Conservation (phyloP, 768 basidiomycete genomes). For the Pleurotus tuoliensis region DNA sequence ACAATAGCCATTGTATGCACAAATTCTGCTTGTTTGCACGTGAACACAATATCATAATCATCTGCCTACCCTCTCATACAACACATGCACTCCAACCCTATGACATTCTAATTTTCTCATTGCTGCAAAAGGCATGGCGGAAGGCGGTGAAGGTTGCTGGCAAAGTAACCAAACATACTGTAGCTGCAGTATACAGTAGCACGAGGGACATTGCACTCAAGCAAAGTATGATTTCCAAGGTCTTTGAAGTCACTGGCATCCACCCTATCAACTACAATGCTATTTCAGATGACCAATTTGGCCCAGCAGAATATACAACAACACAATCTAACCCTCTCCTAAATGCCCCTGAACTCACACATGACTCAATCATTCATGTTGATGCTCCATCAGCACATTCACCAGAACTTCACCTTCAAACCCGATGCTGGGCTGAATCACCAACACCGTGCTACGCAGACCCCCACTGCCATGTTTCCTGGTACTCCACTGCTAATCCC, state of each 20-base stretch:
- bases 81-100: conserved; percentile 17
- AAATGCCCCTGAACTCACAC: too few relatives aligned
- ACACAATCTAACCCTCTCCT: background rate
- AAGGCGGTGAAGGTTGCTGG: background rate
- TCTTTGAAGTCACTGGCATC: conserved; percentile 12
- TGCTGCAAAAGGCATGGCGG: conserved; percentile 21
- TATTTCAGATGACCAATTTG: conserved; percentile 9
- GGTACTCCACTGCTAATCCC: too few relatives aligned
- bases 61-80: conserved; percentile 19
- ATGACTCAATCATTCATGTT: too few relatives aligned
- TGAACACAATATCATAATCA: conserved; percentile 12
- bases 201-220: conserved; percentile 3
- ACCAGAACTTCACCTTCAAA: too few relatives aligned
- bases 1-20: conserved; percentile 13
- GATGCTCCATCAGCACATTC: too few relatives aligned
- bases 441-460: too few relatives aligned
- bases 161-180: too few relatives aligned
- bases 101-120: conserved; percentile 29
- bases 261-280: conserved; percentile 11
- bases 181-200: background rate
- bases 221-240: background rate
- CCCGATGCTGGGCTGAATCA: too few relatives aligned
- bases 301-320: conserved; percentile 7
- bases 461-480: too few relatives aligned
- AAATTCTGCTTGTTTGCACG: conserved; percentile 11